These are phyloP conservation scores for Gastrolobium villosum DNA, from an alignment of 306 rosid genomes.

Conservation along the genomic window DNA sequence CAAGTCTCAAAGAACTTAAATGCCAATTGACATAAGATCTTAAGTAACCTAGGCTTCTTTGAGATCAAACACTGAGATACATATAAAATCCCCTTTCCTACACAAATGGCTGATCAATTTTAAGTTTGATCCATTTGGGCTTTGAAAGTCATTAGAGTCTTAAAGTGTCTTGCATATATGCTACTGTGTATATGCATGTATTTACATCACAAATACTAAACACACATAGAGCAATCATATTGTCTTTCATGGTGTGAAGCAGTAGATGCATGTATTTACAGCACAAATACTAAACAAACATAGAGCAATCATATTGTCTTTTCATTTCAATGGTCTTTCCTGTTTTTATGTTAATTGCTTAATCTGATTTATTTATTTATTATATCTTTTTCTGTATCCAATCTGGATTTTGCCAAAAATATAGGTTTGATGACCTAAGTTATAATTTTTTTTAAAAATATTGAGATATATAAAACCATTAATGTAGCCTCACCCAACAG, in stretches of 20 bases:
- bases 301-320: slow-evolving; percentile 1
- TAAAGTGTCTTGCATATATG: not conserved
- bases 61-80: not conserved
- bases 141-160: slow-evolving; percentile 24
- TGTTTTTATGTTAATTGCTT: not conserved
- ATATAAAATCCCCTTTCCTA: not conserved
- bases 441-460: too few relatives aligned
- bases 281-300: not conserved
- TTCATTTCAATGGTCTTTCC: not conserved
- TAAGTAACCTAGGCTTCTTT: slow-evolving; percentile 16
- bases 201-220: not conserved
- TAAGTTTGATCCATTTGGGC: slow-evolving; percentile 21
- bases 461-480: too few relatives aligned
- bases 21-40: slow-evolving; percentile 14
- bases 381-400: not conserved
- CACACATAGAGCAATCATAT: not conserved
- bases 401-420: not conserved
- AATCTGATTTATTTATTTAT: not conserved
- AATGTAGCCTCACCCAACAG: too few relatives aligned
- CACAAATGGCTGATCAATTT: slow-evolving; percentile 4
- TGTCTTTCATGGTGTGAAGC: slow-evolving; percentile 2
- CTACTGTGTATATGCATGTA: not conserved
- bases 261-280: slow-evolving; percentile 9
- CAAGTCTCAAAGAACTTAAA: not conserved
- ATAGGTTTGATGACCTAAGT: not conserved